Conservation (phyloP, 768 basidiomycete species). For the Tulasnella sp. region DNA sequence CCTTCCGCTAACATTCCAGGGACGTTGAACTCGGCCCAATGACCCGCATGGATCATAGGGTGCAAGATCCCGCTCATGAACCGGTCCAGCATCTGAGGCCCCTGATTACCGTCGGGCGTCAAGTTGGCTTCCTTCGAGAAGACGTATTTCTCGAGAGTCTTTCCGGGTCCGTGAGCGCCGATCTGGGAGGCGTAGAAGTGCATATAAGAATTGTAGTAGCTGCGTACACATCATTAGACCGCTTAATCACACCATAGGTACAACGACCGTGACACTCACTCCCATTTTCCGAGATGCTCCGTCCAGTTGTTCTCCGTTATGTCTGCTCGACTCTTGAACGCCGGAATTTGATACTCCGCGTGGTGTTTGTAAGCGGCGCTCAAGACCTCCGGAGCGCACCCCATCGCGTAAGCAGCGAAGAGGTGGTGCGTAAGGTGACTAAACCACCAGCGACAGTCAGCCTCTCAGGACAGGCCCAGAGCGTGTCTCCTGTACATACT, state of each 20-base stretch:
- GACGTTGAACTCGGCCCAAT: constrained; percentile 9
- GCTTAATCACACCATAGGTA: not conserved
- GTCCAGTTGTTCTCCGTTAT: constrained; percentile 40
- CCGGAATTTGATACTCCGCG: constrained; percentile 28
- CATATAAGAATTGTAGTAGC: constrained; percentile 50
- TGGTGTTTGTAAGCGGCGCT: constrained; percentile 32
- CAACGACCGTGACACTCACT: constrained; percentile 27
- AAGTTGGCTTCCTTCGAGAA: constrained; percentile 44
- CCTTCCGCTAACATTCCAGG: constrained; percentile 10
- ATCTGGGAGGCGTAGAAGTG: constrained; percentile 39
- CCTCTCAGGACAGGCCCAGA: not conserved
- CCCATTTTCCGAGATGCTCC: constrained; percentile 45
- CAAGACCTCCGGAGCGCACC: constrained; percentile 30
- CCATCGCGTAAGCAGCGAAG: constrained; percentile 49
- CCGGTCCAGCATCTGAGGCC: constrained; percentile 20
- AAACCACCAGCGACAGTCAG: constrained; percentile 15
- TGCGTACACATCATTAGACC: constrained; percentile 20
- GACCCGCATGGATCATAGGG: constrained; percentile 12
- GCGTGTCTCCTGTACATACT: constrained; percentile 28
- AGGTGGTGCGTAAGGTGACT: constrained; percentile 50
- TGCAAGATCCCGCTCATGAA: constrained; percentile 4
- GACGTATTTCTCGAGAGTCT: constrained; percentile 47
- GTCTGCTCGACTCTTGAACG: constrained; percentile 33
- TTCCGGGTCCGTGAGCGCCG: constrained; percentile 32
- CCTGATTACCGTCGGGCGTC: constrained; percentile 22